Percentiles rank a stretch among this genome's conserved stretches.
These are phyloP conservation scores for Pachysandra terminalis DNA, from an alignment of 164 flowering plant species.

Conservation along the genomic window DNA sequence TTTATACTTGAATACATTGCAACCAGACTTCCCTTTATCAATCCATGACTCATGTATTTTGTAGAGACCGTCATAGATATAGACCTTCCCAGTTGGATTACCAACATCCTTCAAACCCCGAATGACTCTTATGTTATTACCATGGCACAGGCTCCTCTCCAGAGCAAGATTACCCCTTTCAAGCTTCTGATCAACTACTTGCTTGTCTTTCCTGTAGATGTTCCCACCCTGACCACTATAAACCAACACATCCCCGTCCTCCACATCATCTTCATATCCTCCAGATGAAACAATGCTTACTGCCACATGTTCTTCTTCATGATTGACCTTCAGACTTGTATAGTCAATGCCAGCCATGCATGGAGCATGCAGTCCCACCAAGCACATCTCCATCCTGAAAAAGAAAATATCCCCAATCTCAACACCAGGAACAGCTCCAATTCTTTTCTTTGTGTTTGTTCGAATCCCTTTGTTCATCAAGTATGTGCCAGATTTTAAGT, in stretches of 20 bases:
- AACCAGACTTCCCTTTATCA: slow-evolving; percentile 47
- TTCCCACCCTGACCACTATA: slow-evolving; percentile 62
- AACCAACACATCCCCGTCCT: slow-evolving; percentile 37
- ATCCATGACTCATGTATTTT: slow-evolving; percentile 48
- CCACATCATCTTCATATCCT: slow-evolving; percentile 45
- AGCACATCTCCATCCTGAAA: slow-evolving; percentile 51
- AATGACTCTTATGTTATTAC: slow-evolving; percentile 46
- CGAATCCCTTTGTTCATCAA: slow-evolving; percentile 39
- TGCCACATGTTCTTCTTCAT: slow-evolving; percentile 46
- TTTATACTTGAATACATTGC: slow-evolving; percentile 45
- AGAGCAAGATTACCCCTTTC: slow-evolving; percentile 64
- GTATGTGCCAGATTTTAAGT: slow-evolving; percentile 32
- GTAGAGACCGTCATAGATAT: slow-evolving; percentile 60
- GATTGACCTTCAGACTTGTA: slow-evolving; percentile 24
- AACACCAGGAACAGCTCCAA: slow-evolving; percentile 53
- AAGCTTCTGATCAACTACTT: slow-evolving; percentile 46
- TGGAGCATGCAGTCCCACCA: slow-evolving; percentile 53
- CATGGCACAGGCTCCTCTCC: slow-evolving; percentile 39
- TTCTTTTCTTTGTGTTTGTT: slow-evolving; percentile 36
- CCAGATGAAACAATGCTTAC: slow-evolving; percentile 58
- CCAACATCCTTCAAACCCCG: slow-evolving; percentile 39
- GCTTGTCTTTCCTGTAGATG: slow-evolving; percentile 20
- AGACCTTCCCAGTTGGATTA: slow-evolving; percentile 31
- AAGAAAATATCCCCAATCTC: slow-evolving; percentile 55
- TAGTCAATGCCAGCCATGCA: slow-evolving; percentile 60